Evolutionary conservation across 1,139 yeast species (phyloP).

Genomic region (Suhomyces ambrosiae): DNA sequence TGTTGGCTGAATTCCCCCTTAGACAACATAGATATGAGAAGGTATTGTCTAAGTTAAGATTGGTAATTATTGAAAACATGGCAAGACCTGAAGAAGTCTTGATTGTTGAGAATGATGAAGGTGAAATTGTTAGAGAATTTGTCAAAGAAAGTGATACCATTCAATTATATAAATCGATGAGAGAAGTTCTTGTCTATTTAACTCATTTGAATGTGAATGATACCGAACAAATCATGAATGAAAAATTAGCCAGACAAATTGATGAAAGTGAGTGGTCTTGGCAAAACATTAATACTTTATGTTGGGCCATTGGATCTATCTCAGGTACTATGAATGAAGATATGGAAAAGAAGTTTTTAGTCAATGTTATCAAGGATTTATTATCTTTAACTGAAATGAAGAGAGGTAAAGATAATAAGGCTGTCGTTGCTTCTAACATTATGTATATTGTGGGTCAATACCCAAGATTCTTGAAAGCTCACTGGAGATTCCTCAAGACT

Average conservation of each 20-base stretch:
- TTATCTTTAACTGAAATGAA: constrained; percentile 92
- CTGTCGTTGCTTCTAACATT: constrained; percentile 97
- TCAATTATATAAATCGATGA: constrained; percentile 90
- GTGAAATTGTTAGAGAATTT: constrained; percentile 96
- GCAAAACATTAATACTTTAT: constrained; percentile 93
- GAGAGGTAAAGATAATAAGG: constrained; percentile 96
- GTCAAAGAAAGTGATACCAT: constrained; percentile 97
- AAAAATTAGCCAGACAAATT: constrained; percentile 85
- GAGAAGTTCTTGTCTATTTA: constrained; percentile 91
- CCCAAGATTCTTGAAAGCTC: constrained; percentile 95
- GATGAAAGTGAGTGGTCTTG: constrained; percentile 99
- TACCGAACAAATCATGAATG: constrained; percentile 91
- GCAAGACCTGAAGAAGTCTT: constrained; percentile 98
- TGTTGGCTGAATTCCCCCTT: constrained; percentile 72
- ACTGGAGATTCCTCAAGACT: constrained; percentile 95
- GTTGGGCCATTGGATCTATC: constrained; percentile 99
- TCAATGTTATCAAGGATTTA: constrained; percentile 88
- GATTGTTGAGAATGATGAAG: constrained; percentile 97
- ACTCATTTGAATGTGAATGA: constrained; percentile 95
- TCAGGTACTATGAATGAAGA: constrained; percentile 99
- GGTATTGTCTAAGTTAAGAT: constrained; percentile 77
- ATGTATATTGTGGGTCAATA: constrained; percentile 99
- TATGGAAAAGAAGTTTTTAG: constrained; percentile 92
- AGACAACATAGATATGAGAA: constrained; percentile 82
- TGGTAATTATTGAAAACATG: constrained; percentile 94